phyloP scores from a whole-genome alignment of 257 asterid genomes.

The Thymus quinquecostatus region DNA sequence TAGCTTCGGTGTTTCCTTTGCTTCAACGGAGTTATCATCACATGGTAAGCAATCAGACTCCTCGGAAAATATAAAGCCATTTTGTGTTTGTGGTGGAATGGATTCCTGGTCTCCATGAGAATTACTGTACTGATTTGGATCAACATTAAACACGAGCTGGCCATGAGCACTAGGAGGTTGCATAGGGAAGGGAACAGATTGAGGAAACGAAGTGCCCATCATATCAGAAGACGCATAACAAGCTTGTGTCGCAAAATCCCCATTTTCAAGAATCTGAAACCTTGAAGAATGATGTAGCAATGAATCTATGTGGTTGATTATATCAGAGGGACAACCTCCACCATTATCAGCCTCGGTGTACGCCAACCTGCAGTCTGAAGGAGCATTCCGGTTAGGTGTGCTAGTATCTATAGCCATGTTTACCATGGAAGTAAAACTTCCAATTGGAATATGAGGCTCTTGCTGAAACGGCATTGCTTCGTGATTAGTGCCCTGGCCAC shows the following conservation, averaged over 20 bases:
- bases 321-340: constrained; percentile 48
- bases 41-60: constrained; percentile 46
- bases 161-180: constrained; percentile 46
- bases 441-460: constrained; percentile 43
- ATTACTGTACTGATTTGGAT: constrained; percentile 50
- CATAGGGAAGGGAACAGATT: constrained; percentile 45
- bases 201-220: constrained; percentile 50
- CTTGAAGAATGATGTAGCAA: constrained; percentile 49
- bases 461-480: constrained; percentile 42
- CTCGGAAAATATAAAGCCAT: constrained; percentile 44
- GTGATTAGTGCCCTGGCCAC: constrained; percentile 42
- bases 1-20: constrained; percentile 47
- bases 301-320: constrained; percentile 38
- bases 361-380: constrained; percentile 46
- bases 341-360: constrained; percentile 46
- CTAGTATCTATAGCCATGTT: constrained; percentile 47
- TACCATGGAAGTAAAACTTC: constrained; percentile 40
- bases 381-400: constrained; percentile 37
- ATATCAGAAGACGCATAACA: constrained; percentile 51
- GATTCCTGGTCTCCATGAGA: constrained; percentile 42
- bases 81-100: constrained; percentile 39
- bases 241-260: constrained; percentile 45
- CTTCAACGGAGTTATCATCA: constrained; percentile 44
- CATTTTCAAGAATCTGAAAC: constrained; percentile 54
- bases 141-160: constrained; percentile 40